phyloP scores from a whole-genome alignment of 805 yeast genomes.

The Yamadazyma takamatsuzukensis region DNA sequence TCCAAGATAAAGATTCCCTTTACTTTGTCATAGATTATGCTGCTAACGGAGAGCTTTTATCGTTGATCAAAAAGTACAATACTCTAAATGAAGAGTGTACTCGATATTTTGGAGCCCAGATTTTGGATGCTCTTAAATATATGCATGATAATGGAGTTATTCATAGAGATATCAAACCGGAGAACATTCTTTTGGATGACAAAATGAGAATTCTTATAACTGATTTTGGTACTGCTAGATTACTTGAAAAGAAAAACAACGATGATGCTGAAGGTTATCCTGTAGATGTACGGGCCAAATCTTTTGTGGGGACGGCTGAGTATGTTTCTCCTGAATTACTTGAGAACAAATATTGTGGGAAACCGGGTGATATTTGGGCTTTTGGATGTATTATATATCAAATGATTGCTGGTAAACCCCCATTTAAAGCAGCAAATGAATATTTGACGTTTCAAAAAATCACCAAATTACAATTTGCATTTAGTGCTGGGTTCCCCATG shows the following conservation, averaged over 20 bases:
- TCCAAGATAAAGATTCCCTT: conserved; percentile 70
- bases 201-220: conserved; percentile 65
- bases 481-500: conserved; percentile 59
- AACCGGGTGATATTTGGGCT: conserved; percentile 61
- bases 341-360: conserved; percentile 66
- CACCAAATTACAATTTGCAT: conserved; percentile 75
- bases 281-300: conserved; percentile 63
- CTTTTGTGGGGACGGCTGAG: conserved; percentile 84
- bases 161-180: conserved; percentile 83
- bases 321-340: conserved; percentile 69
- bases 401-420: conserved; percentile 68
- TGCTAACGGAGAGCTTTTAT: conserved; percentile 69
- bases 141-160: conserved; percentile 75
- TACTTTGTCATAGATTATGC: conserved; percentile 80
- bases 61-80: conserved; percentile 66
- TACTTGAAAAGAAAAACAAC: conserved; percentile 51
- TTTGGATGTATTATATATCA: conserved; percentile 58
- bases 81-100: conserved; percentile 67
- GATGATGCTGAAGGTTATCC: conserved; percentile 54
- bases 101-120: conserved; percentile 66
- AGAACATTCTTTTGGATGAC: conserved; percentile 65
- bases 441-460: conserved; percentile 79
- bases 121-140: conserved; percentile 66
- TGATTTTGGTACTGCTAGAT: conserved; percentile 81
- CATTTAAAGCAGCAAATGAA: conserved; percentile 81